Evolutionary conservation across 2,329 filamentous ascomycete genomes (phyloP).

Genomic region (Alternaria sp.): DNA sequence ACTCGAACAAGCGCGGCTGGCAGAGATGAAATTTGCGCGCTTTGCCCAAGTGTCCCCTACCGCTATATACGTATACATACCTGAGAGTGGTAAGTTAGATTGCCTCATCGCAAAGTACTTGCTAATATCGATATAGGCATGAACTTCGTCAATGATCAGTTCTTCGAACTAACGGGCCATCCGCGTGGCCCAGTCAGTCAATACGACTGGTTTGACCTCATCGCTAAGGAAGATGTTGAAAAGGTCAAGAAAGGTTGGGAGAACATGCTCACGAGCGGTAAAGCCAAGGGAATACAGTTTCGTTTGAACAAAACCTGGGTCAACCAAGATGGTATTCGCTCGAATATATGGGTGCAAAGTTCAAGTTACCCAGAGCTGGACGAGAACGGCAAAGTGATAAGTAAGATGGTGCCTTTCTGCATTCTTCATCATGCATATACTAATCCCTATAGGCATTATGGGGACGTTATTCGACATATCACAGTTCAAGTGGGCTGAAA

Average conservation of each 20-base stretch:
- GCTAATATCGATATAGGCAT: constrained; percentile 23
- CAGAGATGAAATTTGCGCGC: constrained; percentile 35
- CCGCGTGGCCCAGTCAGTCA: constrained; percentile 17
- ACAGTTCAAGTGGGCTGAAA: constrained; percentile 48
- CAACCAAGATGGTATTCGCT: constrained; percentile 31
- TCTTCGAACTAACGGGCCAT: constrained; percentile 35
- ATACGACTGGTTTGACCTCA: constrained; percentile 24
- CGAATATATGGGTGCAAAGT: constrained; percentile 36
- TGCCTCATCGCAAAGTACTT: neutral
- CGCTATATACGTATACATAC: constrained; percentile 35
- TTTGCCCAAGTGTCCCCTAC: constrained; percentile 35
- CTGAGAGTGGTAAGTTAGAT: constrained; percentile 20
- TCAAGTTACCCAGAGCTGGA: constrained; percentile 35
- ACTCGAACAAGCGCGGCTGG: constrained; percentile 30
- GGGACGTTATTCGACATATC: constrained; percentile 48
- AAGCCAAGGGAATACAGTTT: constrained; percentile 26
- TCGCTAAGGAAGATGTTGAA: constrained; percentile 30
- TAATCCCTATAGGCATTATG: constrained; percentile 30
- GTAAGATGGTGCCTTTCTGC: constrained; percentile 2
- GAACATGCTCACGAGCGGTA: constrained; percentile 22
- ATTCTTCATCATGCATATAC: neutral
- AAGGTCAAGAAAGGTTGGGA: constrained; percentile 25
- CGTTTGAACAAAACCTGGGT: constrained; percentile 38
- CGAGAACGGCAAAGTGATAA: constrained; percentile 30
- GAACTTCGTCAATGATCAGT: constrained; percentile 40